Evolutionary conservation across 2,329 filamentous ascomycete genomes (phyloP).

Genomic region (Onygenales sp.): DNA sequence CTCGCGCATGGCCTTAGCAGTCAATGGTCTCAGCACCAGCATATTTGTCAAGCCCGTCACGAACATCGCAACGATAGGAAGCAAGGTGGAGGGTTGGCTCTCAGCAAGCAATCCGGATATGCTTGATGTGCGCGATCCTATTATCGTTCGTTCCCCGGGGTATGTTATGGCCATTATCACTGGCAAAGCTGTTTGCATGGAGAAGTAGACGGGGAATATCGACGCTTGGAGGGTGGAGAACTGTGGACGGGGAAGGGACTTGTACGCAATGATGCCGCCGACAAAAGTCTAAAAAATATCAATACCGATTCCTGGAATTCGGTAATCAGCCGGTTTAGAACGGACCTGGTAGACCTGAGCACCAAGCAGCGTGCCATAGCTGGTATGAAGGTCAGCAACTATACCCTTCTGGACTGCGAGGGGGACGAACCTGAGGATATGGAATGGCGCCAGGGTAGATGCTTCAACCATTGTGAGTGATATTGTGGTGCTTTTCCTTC

Average conservation of each 20-base stretch:
- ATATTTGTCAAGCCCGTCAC: slow-evolving; percentile 63
- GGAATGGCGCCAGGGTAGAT: slow-evolving; percentile 9
- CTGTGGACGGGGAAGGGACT: slow-evolving; percentile 63
- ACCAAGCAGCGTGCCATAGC: slow-evolving; percentile 81
- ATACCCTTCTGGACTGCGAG: neutral
- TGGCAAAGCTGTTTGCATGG: slow-evolving; percentile 68
- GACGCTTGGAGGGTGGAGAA: slow-evolving; percentile 73
- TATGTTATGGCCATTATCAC: slow-evolving; percentile 68
- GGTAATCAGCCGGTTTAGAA: neutral
- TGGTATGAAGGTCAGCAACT: slow-evolving; percentile 26
- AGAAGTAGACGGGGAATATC: slow-evolving; percentile 76
- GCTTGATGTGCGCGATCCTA: slow-evolving; percentile 31
- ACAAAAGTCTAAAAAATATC: slow-evolving; percentile 55
- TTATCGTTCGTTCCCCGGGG: slow-evolving; percentile 46
- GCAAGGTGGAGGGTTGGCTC: slow-evolving; percentile 53
- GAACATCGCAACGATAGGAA: slow-evolving; percentile 61
- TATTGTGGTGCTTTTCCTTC: neutral
- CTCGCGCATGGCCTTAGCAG: slow-evolving; percentile 63
- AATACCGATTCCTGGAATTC: neutral
- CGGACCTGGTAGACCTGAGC: slow-evolving; percentile 74
- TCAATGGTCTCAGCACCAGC: slow-evolving; percentile 62
- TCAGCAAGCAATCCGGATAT: slow-evolving; percentile 49
- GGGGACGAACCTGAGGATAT: slow-evolving; percentile 12
- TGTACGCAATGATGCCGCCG: slow-evolving; percentile 64
- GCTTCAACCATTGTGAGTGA: slow-evolving; percentile 5